These are phyloP conservation scores for Globisporangium nunn DNA, from an alignment of 352 stramenopile genomes.

Conservation along the genomic window DNA sequence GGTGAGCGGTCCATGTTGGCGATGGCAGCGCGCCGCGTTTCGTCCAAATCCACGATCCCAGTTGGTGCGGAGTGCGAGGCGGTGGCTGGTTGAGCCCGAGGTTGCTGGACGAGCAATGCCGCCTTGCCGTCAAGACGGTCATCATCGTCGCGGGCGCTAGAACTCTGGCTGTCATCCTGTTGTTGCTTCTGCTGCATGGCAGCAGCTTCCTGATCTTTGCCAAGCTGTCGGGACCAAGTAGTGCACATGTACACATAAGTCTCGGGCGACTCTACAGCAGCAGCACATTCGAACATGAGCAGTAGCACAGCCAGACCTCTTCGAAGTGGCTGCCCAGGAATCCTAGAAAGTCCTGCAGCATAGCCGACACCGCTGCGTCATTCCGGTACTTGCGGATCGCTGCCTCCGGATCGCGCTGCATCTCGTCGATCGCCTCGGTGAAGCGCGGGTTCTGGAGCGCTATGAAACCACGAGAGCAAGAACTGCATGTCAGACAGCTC, in stretches of 20 bases:
- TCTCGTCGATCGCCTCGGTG: constrained; percentile 54
- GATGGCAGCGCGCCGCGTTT: constrained; percentile 42
- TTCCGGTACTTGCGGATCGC: constrained; percentile 65
- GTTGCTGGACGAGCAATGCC: constrained; percentile 2
- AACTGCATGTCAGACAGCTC: background rate
- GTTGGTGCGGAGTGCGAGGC: background rate
- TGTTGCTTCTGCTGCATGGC: background rate
- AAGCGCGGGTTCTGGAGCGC: constrained; percentile 67
- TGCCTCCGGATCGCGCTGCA: constrained; percentile 51
- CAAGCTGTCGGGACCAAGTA: constrained; percentile 21
- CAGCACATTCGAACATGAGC: background rate
- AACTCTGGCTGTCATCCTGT: background rate
- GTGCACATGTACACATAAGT: too few relatives aligned
- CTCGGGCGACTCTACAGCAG: background rate
- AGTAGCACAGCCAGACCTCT: constrained; percentile 28
- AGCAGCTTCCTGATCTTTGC: constrained; percentile 20
- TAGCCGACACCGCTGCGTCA: constrained; percentile 44
- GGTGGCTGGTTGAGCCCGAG: background rate
- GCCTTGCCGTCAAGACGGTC: background rate
- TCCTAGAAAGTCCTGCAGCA: constrained; percentile 66
- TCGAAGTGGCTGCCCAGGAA: constrained; percentile 73
- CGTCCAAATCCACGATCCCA: constrained; percentile 54
- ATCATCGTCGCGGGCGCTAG: background rate
- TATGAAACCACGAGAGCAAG: constrained; percentile 8
- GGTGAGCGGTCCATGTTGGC: constrained; percentile 44